A percentile compares a stretch with the other conserved stretches of the same genome.
phyloP scores from a whole-genome alignment of 768 basidiomycete genomes.

The Tylopilus plumbeoviolaceoides region DNA sequence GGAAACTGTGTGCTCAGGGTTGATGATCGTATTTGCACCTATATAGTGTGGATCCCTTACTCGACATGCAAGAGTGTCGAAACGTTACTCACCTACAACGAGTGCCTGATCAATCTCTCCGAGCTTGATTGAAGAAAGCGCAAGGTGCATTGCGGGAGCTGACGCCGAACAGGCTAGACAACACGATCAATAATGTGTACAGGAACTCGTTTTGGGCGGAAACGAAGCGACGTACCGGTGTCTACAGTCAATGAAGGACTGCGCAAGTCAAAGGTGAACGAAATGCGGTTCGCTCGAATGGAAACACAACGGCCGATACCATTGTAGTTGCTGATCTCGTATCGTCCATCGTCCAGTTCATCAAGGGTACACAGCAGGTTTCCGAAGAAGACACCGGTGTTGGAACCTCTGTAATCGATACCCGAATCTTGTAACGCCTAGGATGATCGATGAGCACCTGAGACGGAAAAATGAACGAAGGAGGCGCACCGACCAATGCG shows the following conservation, averaged over 20 bases:
- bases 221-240: no score
- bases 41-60: background rate
- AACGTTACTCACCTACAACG: slow-evolving; percentile 27
- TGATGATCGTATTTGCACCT: slow-evolving; percentile 21
- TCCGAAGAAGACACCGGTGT: no score
- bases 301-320: no score
- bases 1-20: slow-evolving; percentile 24
- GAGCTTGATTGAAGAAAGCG: slow-evolving; percentile 38
- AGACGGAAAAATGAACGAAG: background rate
- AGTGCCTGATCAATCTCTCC: slow-evolving; percentile 49
- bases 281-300: no score
- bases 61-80: background rate
- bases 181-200: background rate
- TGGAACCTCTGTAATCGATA: no score
- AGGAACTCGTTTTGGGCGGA: background rate
- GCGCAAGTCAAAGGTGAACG: no score
- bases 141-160: slow-evolving; percentile 44
- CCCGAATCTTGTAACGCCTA: no score
- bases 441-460: background rate
- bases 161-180: no score
- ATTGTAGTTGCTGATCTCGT: no score
- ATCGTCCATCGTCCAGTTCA: no score
- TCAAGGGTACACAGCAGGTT: no score
- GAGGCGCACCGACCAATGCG: slow-evolving; percentile 25
- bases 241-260: no score